Conservation (phyloP, 1,139 yeast species). For the Sugiyamaella neomexicana region DNA sequence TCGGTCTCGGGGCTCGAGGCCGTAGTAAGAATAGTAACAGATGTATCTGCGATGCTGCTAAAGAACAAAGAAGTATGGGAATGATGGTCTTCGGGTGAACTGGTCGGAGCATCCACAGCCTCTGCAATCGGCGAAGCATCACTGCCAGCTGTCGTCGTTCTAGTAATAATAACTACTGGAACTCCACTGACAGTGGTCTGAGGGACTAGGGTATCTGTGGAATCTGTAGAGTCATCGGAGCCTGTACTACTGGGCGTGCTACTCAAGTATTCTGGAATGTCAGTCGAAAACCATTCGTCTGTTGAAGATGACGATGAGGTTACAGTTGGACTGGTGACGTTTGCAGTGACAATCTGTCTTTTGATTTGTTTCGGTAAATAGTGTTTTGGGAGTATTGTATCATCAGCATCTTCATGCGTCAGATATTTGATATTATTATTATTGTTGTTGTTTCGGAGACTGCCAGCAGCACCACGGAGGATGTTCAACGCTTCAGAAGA, state of each 20-base stretch:
- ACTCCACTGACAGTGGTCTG: not conserved
- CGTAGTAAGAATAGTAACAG: conserved; percentile 1
- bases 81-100: not conserved
- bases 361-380: conserved; percentile 21
- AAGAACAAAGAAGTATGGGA: not conserved
- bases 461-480: conserved; percentile 17
- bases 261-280: conserved; percentile 9
- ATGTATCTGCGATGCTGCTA: conserved; percentile 2
- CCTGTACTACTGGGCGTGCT: not conserved
- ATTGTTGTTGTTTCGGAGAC: conserved; percentile 8
- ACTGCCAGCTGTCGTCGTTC: not conserved
- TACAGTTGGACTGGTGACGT: conserved; percentile 18
- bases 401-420: conserved; percentile 11
- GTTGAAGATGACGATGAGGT: conserved; percentile 2
- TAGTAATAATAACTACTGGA: not conserved
- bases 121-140: not conserved
- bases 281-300: conserved; percentile 16
- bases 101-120: not conserved
- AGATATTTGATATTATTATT: not conserved
- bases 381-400: conserved; percentile 18
- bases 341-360: conserved; percentile 24
- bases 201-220: not conserved
- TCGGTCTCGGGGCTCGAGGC: not conserved
- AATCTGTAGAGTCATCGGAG: not conserved
- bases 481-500: conserved; percentile 8